Percentiles rank a stretch among this genome's conserved stretches.
phyloP scores from a whole-genome alignment of 2,329 filamentous ascomycete genomes.

The Pseudogymnoascus sp. region DNA sequence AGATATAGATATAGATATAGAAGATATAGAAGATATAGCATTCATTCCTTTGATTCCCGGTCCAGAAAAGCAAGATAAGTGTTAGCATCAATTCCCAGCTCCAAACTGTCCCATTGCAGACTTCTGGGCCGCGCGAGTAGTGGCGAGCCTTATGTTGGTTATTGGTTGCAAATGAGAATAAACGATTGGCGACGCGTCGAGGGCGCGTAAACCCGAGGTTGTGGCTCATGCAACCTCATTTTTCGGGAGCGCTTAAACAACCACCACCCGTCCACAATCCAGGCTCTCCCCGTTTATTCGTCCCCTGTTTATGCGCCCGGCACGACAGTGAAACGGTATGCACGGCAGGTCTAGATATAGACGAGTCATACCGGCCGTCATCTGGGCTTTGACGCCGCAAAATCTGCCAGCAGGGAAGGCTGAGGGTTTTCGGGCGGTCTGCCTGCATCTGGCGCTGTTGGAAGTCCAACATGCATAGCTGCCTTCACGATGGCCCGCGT shows the following conservation, averaged over 20 bases:
- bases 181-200: conserved; percentile 5
- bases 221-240: background rate
- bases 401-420: background rate
- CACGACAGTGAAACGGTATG: background rate
- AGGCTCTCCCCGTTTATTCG: background rate
- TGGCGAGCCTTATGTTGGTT: conserved; percentile 1
- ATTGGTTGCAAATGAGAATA: background rate
- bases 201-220: background rate
- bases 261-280: background rate
- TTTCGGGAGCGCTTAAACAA: background rate
- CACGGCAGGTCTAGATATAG: background rate
- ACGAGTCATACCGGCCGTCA: conserved; percentile 1
- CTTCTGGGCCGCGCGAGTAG: background rate
- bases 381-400: background rate
- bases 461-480: conserved; percentile 1
- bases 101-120: background rate
- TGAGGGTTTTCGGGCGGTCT: background rate
- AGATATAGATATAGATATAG: background rate
- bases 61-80: background rate
- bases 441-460: conserved; percentile 4
- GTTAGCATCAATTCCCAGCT: background rate
- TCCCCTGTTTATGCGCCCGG: background rate
- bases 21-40: background rate
- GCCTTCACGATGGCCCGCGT: background rate
- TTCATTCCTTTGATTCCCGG: background rate